Base-by-base conservation (phyloP, 176 grass and related monocot species). In the sorghum (Sorghum bicolor) region DNA sequence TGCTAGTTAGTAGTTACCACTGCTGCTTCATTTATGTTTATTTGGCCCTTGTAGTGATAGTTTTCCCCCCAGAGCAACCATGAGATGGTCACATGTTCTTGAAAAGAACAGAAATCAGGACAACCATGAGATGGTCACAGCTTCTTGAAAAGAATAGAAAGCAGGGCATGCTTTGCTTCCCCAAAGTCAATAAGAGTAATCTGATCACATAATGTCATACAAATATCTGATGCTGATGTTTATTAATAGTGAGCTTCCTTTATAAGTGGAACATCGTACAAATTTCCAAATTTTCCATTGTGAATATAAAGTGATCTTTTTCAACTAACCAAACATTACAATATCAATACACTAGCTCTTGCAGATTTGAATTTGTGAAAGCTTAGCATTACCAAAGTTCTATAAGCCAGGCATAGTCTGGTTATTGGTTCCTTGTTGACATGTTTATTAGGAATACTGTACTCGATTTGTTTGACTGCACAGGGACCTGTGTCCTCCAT, bases 381-480 rank as follows among this genome's bases (percentile, higher is more conserved):
- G 20, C 37, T 47, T 28, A 1, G 2, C 9, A 6, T 76, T 82
- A 30, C 50, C 22, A 30, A 48, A 36, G 5, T 20, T 79, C 52
- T 78, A 15, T 60, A 45, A 62, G 0, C 3, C 13, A 61, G n/a
- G 57, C 3, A 34, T n/a, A 70, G 73, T 4, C 2, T 76, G 50
- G 4, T 28, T 5, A 69, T 5, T 61, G 48, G 5, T 77, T 70
- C 38, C 3, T 72, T 34, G n/a, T 55, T 75, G 61, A 48, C 31
- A 70, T 77, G 38, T 75, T 86, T 47, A 45, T 39, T 48, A 70
- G 20, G 22, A 11, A 60, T n/a, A n/a, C n/a, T n/a, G n/a, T n/a
- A n/a, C n/a, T n/a, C n/a, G n/a, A n/a, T n/a, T n/a, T n/a, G n/a
- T n/a, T n/a, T n/a, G n/a, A n/a, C n/a, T n/a, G n/a, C n/a, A n/a